Evolutionary conservation across 1,284 basidiomycete species (phyloP), one percentile per base, ranked within the genome.

Genomic region (Pterulicium gracile): DNA sequence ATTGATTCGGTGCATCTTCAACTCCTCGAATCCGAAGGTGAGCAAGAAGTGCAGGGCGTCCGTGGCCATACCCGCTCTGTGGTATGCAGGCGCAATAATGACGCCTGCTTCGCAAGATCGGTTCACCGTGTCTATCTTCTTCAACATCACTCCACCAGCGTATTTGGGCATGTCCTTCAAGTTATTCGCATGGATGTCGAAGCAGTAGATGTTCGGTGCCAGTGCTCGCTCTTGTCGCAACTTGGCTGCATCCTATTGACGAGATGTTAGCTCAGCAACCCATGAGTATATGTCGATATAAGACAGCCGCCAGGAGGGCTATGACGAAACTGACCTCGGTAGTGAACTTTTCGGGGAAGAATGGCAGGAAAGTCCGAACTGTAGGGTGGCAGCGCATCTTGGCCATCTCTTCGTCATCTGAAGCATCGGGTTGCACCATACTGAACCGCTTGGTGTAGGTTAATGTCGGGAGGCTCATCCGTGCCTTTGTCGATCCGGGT

Each of bases 71-170:
- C 65, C 64, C 22, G 56, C 56, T 19, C 65, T 59, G 24, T 67
- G 60, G 17, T 61, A 51, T 21, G 64, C 61, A 4, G 67, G 62
- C 24, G 55, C 51, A 39, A 73, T 49, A 12, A 72, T 50, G 47
- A 73, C 68, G 3, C 70, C 69, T n/a, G 60, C 56, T 48, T 70
- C 67, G 51, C 66, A 69, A 10, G 60, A 60, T 10, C 53, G 51
- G 49, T 64, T 51, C 3, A 48, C 43, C 10, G 53, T 50, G 47
- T 72, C 63, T 49, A 72, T 47, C 18, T 44, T 50, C 44, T 52
- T 47, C 17, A 52, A 23, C 51, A 48, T 50, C 12, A 48, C 48
- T 42, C 49, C 46, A 13, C 51, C 54, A 17, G 44, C 45, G 24
- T 53, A 51, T 24, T 35, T 43, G 5, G 24, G 23, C 23, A 49